Evolutionary conservation across 2,329 filamentous ascomycete genomes (phyloP).

Genomic region (Aureobasidium sp.): DNA sequence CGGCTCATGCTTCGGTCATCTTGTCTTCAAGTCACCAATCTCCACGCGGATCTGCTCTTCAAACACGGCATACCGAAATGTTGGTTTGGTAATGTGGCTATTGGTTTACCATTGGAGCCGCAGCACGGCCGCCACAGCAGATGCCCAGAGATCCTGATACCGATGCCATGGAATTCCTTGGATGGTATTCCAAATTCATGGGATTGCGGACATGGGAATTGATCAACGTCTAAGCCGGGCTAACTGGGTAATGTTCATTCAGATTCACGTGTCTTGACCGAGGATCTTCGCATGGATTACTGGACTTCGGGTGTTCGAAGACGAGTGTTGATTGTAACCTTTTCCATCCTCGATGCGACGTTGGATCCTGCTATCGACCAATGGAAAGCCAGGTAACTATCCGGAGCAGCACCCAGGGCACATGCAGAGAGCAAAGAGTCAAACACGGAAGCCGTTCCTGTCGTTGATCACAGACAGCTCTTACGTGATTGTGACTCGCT

Average conservation of each 20-base stretch:
- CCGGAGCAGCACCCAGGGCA: neutral
- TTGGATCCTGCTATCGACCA: neutral
- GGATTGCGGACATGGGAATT: neutral
- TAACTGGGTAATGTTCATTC: too few species aligned
- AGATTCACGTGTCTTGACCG: neutral
- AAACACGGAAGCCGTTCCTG: neutral
- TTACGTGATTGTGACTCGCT: neutral
- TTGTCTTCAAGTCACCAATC: neutral
- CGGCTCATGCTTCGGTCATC: neutral
- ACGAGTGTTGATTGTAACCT: too few species aligned
- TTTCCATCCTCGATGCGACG: neutral
- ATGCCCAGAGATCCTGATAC: neutral
- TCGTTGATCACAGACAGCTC: neutral
- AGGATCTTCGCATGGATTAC: neutral
- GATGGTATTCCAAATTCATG: neutral
- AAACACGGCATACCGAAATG: neutral
- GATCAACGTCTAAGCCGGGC: neutral
- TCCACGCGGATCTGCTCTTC: neutral
- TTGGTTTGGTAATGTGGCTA: neutral
- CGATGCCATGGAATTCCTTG: neutral
- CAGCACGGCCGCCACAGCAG: neutral
- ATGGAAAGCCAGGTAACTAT: neutral
- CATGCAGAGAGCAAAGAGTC: neutral
- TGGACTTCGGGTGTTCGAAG: neutral
- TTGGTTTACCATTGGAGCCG: neutral